Evolutionary conservation across 192 early-diverging fungal species (phyloP).

Genomic region (Umbelopsis sp.): DNA sequence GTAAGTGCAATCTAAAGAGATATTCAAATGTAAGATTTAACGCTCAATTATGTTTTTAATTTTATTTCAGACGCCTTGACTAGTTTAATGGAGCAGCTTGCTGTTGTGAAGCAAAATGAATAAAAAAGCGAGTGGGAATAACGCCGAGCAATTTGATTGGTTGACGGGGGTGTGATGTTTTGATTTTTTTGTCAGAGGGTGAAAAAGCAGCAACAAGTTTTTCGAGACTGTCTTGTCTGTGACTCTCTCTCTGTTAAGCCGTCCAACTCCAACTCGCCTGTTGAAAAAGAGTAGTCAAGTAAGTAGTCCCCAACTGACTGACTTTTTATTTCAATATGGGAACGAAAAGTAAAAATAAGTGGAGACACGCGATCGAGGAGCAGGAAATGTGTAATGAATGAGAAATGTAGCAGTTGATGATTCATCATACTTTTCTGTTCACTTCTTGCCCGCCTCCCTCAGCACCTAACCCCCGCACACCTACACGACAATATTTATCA

Average conservation of each 20-base stretch:
- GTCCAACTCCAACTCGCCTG: constrained; percentile 12
- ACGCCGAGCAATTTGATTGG: constrained; percentile 9
- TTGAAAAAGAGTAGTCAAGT: constrained; percentile 18
- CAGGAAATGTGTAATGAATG: too few species aligned
- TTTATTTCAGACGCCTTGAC: not conserved
- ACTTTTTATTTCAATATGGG: not conserved
- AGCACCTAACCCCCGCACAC: too few species aligned
- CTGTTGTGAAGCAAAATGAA: not conserved
- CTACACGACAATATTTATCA: too few species aligned
- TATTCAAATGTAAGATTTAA: not conserved
- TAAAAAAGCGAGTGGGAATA: not conserved
- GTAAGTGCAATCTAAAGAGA: constrained; percentile 1
- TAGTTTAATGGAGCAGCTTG: not conserved
- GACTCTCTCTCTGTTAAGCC: constrained; percentile 17
- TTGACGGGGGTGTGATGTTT: not conserved
- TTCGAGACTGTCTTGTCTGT: constrained; percentile 23
- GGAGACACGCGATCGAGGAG: too few species aligned
- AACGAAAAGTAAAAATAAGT: not conserved
- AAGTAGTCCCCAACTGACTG: constrained; percentile 21
- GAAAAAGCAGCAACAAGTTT: constrained; percentile 8
- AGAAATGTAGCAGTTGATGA: too few species aligned
- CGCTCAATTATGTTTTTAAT: too few species aligned
- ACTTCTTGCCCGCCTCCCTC: too few species aligned
- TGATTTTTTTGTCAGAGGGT: not conserved
- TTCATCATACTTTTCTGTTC: too few species aligned